A percentile compares a stretch with the other conserved stretches of the same genome.
These are phyloP conservation scores for Mallotus nudiflorus DNA, from an alignment of 345 rosid genomes.

Conservation along the genomic window DNA sequence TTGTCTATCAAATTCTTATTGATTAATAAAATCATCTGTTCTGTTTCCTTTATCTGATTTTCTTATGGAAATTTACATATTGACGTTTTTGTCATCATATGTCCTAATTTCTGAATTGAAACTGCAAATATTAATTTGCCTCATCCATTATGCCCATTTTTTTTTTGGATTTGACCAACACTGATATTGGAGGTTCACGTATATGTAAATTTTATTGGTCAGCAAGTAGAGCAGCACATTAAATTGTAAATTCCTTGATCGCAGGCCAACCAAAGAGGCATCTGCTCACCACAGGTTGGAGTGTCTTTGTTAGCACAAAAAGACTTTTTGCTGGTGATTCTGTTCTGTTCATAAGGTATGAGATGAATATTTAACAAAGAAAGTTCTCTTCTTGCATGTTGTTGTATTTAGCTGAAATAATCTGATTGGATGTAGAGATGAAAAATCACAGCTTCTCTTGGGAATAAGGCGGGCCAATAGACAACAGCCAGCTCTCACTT, in stretches of 20 bases:
- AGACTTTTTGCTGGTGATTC: conserved; percentile 95
- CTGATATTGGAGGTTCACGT: neutral
- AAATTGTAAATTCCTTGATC: conserved; percentile 18
- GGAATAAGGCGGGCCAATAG: conserved; percentile 88
- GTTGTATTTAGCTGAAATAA: conserved; percentile 14
- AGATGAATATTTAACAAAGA: conserved; percentile 1
- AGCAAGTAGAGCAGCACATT: neutral
- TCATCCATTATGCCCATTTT: neutral
- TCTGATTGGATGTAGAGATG: conserved; percentile 62
- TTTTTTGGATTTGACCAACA: conserved; percentile 5
- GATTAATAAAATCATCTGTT: neutral
- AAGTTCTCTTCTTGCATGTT: conserved; percentile 14
- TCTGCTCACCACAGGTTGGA: conserved; percentile 93
- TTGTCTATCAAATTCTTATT: neutral
- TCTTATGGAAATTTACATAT: no score
- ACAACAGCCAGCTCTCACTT: conserved; percentile 89
- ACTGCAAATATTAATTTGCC: no score
- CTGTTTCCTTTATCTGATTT: neutral
- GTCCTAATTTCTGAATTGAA: no score
- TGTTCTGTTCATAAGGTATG: conserved; percentile 85
- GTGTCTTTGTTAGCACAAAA: conserved; percentile 89
- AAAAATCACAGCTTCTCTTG: conserved; percentile 81
- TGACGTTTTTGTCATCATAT: no score
- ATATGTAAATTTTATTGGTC: neutral
- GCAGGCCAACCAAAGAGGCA: conserved; percentile 94